Evolutionary conservation across 2,329 filamentous ascomycete genomes (phyloP), one percentile per base, ranked within the genome.

Genomic region (Metarhizium album): DNA sequence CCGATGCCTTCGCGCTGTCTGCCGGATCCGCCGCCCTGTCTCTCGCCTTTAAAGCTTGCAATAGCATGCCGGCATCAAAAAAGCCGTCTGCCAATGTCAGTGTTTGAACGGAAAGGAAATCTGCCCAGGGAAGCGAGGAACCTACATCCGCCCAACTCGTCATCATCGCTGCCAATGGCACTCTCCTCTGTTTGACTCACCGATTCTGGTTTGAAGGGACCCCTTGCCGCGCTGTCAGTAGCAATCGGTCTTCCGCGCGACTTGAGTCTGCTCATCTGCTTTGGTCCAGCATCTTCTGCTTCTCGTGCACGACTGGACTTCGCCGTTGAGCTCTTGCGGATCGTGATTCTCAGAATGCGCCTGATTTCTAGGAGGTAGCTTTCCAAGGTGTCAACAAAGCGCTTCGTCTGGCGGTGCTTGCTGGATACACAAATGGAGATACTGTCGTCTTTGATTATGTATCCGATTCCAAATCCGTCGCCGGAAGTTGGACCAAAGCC

Each of bases 391-490:
- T 95, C 89, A 54, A 97, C 82, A 63, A 93, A 94, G 5, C 93
- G 84, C 58, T 83, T 83, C 0, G 93, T 98, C 70, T 98, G 93
- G 40, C 93, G 75, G 66, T 98, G 93, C 70, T 96, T 96, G 62
- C 86, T 93, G 14, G 85, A 87, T 1, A 90, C 90, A 67, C 93
- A 97, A 54, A 98, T 91, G 45, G 84, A 89, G 54, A 97, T 87
- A 46, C 82, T 79, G 18, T 68, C 66, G 24, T 69, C 67, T 69
- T 98, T 98, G 78, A 98, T 96, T 62, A 98, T 97, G 71, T 98
- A 98, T 2, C 93, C 93, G 51, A 98, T 96, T 29, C 93, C 93
- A 63, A 97, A 97, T 0, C 93, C 93, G 57, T 96, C 90, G 2
- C 84, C 91, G 0, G 87, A 91, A 0, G 91, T 95, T 1, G 93